These are phyloP conservation scores for Penicillium fuscoglaucum DNA, from an alignment of 2,329 filamentous ascomycete species.

Conservation along the genomic window DNA sequence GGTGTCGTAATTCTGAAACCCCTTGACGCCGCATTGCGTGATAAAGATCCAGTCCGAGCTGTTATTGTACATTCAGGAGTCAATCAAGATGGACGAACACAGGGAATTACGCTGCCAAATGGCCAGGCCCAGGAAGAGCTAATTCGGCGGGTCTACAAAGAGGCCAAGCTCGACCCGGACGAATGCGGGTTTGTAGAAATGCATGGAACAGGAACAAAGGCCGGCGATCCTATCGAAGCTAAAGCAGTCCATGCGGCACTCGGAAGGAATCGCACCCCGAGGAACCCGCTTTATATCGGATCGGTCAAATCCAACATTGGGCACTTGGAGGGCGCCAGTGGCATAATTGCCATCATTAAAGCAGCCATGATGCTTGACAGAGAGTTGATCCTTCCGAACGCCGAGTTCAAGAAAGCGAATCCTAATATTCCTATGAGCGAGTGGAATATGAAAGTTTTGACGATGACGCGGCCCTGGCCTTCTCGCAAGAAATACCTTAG, in stretches of 20 bases:
- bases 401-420: slow-evolving; percentile 31
- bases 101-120: slow-evolving; percentile 47
- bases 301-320: slow-evolving; percentile 40
- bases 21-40: slow-evolving; percentile 33
- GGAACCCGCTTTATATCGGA: slow-evolving; percentile 28
- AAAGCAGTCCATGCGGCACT: slow-evolving; percentile 21
- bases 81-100: slow-evolving; percentile 32
- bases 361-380: slow-evolving; percentile 29
- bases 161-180: slow-evolving; percentile 34
- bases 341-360: slow-evolving; percentile 35
- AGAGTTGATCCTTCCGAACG: slow-evolving; percentile 28
- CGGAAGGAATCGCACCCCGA: slow-evolving; percentile 15
- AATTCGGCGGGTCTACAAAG: slow-evolving; percentile 40
- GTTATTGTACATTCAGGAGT: slow-evolving; percentile 41
- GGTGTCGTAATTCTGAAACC: slow-evolving; percentile 38
- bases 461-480: slow-evolving; percentile 29
- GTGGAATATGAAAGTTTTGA: slow-evolving; percentile 28
- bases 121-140: slow-evolving; percentile 38
- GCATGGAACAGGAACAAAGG: slow-evolving; percentile 44
- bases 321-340: slow-evolving; percentile 30
- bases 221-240: slow-evolving; percentile 57
- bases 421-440: slow-evolving; percentile 28
- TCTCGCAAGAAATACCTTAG: slow-evolving; percentile 26
- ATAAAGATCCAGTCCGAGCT: slow-evolving; percentile 38
- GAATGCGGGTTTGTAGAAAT: slow-evolving; percentile 42